Evolutionary conservation across 1,284 basidiomycete genomes (phyloP), one percentile per base, ranked within the genome.

Genomic region (Wolfiporia cocos): DNA sequence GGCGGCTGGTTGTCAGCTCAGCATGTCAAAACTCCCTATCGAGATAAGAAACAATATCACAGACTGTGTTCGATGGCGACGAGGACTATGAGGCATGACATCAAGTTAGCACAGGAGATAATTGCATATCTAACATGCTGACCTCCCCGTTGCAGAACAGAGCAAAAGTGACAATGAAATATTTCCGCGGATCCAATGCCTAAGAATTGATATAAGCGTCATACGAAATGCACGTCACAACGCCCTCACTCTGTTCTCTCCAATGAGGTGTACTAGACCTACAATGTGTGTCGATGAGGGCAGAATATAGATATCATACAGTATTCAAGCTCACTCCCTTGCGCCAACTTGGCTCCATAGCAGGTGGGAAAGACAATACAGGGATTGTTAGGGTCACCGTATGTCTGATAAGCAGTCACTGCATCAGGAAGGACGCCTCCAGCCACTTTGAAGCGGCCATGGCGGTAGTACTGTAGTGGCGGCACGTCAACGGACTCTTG

Each of bases 281-380:
- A 24, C 3, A 7, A 22, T 14, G 3, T 18, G 21, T 17, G 6
- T 35, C 15, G 22, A 9, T 14, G n/a, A 3, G 20, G 9, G 31
- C 2, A 38, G 30, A 15, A 17, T 33, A 20, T 3, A 24, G 14
- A 26, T 33, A 9, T 30, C 15, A 4, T 7, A n/a, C n/a, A n/a
- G n/a, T n/a, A n/a, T n/a, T n/a, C n/a, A n/a, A n/a, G n/a, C n/a
- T n/a, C n/a, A n/a, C n/a, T n/a, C n/a, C n/a, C n/a, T n/a, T n/a
- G n/a, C n/a, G n/a, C n/a, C n/a, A n/a, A n/a, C n/a, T n/a, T n/a
- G n/a, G 57, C 62, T 20, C 66, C 63, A 39, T 63, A 67, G 30
- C 66, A 68, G n/a, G 65, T 68, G 15, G 62, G 62, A 45, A 62
- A 66, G 24, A 68, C 65, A 21, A 67, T 58, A 44, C 65, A 66